Conservation (phyloP, 2,329 filamentous ascomycete genomes). For the Orbilia brochopaga region DNA sequence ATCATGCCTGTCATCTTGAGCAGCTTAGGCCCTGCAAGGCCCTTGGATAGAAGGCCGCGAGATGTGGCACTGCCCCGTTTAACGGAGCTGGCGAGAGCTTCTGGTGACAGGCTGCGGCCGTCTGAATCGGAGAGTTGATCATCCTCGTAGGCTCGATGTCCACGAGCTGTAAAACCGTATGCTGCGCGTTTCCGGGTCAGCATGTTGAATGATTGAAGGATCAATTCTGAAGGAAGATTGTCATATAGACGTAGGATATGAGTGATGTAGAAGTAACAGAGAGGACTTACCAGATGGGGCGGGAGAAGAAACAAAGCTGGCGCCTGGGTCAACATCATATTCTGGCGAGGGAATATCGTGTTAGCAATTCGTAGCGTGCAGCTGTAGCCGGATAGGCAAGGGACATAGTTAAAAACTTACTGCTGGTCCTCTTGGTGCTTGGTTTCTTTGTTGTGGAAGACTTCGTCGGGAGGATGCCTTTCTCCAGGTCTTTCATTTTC, state of each 20-base stretch:
- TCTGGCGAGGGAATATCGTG: slow-evolving; percentile 6
- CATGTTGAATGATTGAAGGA: slow-evolving; percentile 15
- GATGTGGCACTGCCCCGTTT: slow-evolving; percentile 28
- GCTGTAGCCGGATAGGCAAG: slow-evolving; percentile 2
- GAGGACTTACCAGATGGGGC: slow-evolving; percentile 43
- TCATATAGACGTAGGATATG: not conserved
- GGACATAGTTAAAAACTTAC: slow-evolving; percentile 14
- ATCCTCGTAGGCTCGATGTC: slow-evolving; percentile 40
- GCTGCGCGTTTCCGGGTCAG: slow-evolving; percentile 6
- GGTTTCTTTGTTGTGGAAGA: slow-evolving; percentile 49
- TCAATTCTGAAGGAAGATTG: not conserved
- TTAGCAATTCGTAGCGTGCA: not conserved
- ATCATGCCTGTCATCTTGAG: slow-evolving; percentile 32
- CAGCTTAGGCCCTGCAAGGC: slow-evolving; percentile 39
- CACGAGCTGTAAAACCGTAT: slow-evolving; percentile 44
- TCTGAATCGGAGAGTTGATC: slow-evolving; percentile 41
- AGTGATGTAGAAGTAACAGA: not conserved
- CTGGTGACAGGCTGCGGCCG: slow-evolving; percentile 45
- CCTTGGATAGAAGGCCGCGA: slow-evolving; percentile 44
- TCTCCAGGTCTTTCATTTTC: slow-evolving; percentile 49
- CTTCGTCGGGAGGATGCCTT: slow-evolving; percentile 47
- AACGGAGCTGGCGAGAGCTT: slow-evolving; percentile 24
- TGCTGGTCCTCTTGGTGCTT: slow-evolving; percentile 39
- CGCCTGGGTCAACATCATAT: slow-evolving; percentile 44
- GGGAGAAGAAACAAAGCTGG: slow-evolving; percentile 46